Base-by-base conservation (phyloP, 345 rosid genomes). In the Citropsis articulata region DNA sequence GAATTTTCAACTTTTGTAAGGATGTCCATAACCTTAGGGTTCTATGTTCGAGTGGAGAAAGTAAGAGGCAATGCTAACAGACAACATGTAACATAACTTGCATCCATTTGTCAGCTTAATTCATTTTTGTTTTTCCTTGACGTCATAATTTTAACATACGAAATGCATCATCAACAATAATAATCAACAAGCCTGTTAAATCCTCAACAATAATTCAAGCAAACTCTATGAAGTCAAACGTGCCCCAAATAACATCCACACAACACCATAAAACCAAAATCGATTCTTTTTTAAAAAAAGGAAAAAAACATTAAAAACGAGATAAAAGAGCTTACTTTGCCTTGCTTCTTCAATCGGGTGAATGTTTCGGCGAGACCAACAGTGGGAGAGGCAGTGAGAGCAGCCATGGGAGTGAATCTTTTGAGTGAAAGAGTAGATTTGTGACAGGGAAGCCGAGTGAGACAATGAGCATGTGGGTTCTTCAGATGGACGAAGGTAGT, bases 311-410 rank as follows among this genome's bases (percentile, higher is more conserved):
- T 0, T 2, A 16, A 31, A 73, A 57, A 18, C 9, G 25, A 31
- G 50, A 22, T 24, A 19, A 71, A 62, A 76, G 35, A 66, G 62
- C 88, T 71, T 86, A 91, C 97, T 87, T 91, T 89, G 78, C 93
- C 90, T 83, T 87, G 83, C 66, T 87, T 78, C 66, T 82, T 90
- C 79, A 95, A 86, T 77, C 79, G 83, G 76, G 93, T 75, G 82
- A 91, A 93, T 30, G 94, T 90, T 72, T 89, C 91, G 6, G 90
- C 78, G 7, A 93, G 81, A 75, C 98, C 84, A 57, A 88, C 78
- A 2, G 83, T 80, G 14, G 86, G 80, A 25, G 81, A 71, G 21
- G 84, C n/a, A 50, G 88, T 81, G 82, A 87, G 77, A 77, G 84
- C 22, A 65, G 92, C 95, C 95, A 91, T 89, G 79, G 85, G 83